Conservation (phyloP, 495 filamentous ascomycete genomes). For the Hypomontagnella monticulosa region DNA sequence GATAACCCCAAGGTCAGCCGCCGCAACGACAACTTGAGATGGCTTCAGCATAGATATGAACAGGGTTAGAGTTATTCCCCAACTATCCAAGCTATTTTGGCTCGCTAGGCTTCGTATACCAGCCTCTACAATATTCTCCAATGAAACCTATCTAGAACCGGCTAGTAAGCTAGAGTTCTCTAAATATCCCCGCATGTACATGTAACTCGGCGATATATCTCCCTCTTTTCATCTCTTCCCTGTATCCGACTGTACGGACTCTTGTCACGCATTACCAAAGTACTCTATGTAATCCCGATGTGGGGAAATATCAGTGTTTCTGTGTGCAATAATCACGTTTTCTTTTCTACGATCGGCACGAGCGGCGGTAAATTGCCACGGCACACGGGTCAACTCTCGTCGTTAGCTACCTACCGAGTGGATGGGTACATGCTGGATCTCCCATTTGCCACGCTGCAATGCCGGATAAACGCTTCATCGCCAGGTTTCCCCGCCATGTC, state of each 20-base stretch:
- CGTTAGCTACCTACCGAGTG: conserved; percentile 31
- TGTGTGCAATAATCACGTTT: conserved; percentile 24
- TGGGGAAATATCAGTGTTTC: conserved; percentile 32
- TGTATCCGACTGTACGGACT: neutral
- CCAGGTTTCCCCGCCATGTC: conserved; percentile 31
- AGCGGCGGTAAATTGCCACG: conserved; percentile 43
- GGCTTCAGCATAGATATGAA: neutral
- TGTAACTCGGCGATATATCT: conserved; percentile 28
- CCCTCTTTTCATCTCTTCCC: conserved; percentile 23
- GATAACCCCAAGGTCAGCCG: neutral
- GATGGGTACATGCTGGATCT: conserved; percentile 40
- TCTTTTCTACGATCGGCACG: conserved; percentile 37
- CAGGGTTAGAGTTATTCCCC: conserved; percentile 1
- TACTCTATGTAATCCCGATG: conserved; percentile 27
- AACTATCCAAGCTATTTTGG: neutral
- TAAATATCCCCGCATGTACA: conserved; percentile 29
- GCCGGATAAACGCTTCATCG: conserved; percentile 46
- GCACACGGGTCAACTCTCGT: conserved; percentile 37
- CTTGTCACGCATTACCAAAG: neutral
- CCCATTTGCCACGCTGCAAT: conserved; percentile 40
- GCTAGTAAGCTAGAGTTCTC: conserved; percentile 20
- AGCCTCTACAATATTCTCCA: neutral
- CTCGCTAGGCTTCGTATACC: neutral
- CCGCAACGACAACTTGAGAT: conserved; percentile 2
- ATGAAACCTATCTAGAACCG: conserved; percentile 4